Evolutionary conservation across 129 eudicot species (phyloP).

Genomic region (Cynara cardunculus): DNA sequence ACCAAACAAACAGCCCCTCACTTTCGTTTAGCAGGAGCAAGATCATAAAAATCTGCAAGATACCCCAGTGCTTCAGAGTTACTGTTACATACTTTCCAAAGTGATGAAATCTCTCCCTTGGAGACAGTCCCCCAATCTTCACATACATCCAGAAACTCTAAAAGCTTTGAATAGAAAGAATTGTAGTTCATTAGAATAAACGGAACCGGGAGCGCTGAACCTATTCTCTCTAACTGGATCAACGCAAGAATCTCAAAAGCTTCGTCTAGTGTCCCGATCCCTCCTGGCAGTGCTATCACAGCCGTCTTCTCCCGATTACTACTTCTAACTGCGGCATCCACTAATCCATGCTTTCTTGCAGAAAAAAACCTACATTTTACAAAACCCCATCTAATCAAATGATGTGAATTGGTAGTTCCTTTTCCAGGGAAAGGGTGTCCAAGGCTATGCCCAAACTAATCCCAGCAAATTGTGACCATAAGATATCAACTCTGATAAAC

Average conservation of each 20-base stretch:
- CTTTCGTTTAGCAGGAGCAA: slow-evolving; percentile 24
- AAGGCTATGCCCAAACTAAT: background rate
- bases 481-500: background rate
- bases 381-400: background rate
- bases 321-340: slow-evolving; percentile 82
- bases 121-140: slow-evolving; percentile 66
- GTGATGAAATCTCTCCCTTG: slow-evolving; percentile 70
- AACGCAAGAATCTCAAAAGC: slow-evolving; percentile 82
- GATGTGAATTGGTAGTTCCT: background rate
- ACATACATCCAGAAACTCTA: slow-evolving; percentile 70
- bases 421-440: too few relatives aligned
- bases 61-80: slow-evolving; percentile 63
- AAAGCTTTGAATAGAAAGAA: slow-evolving; percentile 71
- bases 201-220: slow-evolving; percentile 70
- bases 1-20: too few relatives aligned
- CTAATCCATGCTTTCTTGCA: slow-evolving; percentile 93
- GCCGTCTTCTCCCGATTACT: slow-evolving; percentile 61
- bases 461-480: background rate
- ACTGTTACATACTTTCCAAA: slow-evolving; percentile 71
- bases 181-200: slow-evolving; percentile 83
- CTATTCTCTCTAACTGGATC: slow-evolving; percentile 82
- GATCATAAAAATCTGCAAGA: slow-evolving; percentile 55
- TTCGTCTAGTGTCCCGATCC: slow-evolving; percentile 89
- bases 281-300: slow-evolving; percentile 86
- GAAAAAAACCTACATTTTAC: slow-evolving; percentile 70